Percentiles rank a stretch among this genome's conserved stretches.
phyloP scores from a whole-genome alignment of 1,139 yeast species.

The Pichia terricola region DNA sequence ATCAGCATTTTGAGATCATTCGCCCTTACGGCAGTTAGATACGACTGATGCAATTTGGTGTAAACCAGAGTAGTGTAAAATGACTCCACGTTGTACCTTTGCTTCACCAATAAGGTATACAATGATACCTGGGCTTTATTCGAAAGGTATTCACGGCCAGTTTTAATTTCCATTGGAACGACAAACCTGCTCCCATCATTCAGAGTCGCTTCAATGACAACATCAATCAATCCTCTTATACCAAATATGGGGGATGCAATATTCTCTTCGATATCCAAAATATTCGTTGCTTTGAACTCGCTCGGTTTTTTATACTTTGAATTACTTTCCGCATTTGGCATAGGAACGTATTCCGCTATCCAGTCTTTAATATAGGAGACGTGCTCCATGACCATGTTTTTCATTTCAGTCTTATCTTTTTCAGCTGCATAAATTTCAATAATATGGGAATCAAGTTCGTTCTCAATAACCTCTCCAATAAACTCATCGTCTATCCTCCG shows the following conservation, averaged over 20 bases:
- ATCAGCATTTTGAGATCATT: conserved; percentile 54
- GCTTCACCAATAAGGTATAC: conserved; percentile 73
- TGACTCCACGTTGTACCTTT: conserved; percentile 63
- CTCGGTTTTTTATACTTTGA: conserved; percentile 20
- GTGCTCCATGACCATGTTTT: conserved; percentile 39
- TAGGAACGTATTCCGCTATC: conserved; percentile 39
- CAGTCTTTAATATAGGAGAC: conserved; percentile 50
- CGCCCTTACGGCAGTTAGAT: conserved; percentile 35
- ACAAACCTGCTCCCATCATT: conserved; percentile 37
- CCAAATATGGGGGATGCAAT: conserved; percentile 91
- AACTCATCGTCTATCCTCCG: conserved; percentile 35
- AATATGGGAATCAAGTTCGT: conserved; percentile 33
- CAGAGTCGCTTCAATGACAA: conserved; percentile 55
- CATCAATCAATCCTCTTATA: conserved; percentile 85
- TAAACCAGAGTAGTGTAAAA: conserved; percentile 64
- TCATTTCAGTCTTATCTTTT: conserved; percentile 38
- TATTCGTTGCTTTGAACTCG: conserved; percentile 46
- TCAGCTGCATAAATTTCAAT: conserved; percentile 53
- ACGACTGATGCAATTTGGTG: conserved; percentile 46
- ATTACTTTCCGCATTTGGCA: conserved; percentile 14
- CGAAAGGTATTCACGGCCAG: conserved; percentile 58
- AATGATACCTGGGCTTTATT: conserved; percentile 86
- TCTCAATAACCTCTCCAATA: conserved; percentile 37
- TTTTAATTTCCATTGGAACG: conserved; percentile 82
- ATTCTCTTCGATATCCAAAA: conserved; percentile 81